A percentile compares a stretch with the other conserved stretches of the same genome.
Evolutionary conservation across 2,329 filamentous ascomycete genomes (phyloP).

Genomic region (Eurotiales sp.): DNA sequence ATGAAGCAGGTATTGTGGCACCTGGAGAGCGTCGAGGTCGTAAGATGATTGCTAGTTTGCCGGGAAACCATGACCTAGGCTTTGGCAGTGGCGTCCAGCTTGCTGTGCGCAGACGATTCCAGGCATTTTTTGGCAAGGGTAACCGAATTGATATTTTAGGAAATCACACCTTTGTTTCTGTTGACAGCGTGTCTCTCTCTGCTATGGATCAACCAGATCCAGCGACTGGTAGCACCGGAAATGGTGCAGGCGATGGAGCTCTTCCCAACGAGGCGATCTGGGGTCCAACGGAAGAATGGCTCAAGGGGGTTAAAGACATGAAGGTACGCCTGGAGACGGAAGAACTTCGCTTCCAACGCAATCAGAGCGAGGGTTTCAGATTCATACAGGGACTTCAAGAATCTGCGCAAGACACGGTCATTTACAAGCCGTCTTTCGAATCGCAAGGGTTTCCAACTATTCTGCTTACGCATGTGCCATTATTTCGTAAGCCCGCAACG

Average conservation of each 20-base stretch:
- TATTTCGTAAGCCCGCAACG: slow-evolving; percentile 77
- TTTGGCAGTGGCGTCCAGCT: slow-evolving; percentile 82
- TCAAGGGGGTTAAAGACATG: slow-evolving; percentile 60
- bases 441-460: slow-evolving; percentile 74
- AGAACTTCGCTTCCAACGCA: slow-evolving; percentile 64
- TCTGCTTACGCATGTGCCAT: slow-evolving; percentile 83
- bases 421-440: slow-evolving; percentile 22
- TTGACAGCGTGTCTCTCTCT: slow-evolving; percentile 85
- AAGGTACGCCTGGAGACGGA: slow-evolving; percentile 67
- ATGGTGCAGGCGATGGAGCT: slow-evolving; percentile 45
- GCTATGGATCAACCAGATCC: slow-evolving; percentile 60
- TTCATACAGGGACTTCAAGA: slow-evolving; percentile 61
- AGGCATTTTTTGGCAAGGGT: slow-evolving; percentile 83
- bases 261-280: slow-evolving; percentile 63
- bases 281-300: slow-evolving; percentile 70
- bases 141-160: slow-evolving; percentile 88
- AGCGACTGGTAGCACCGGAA: slow-evolving; percentile 43
- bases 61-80: slow-evolving; percentile 92
- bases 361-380: slow-evolving; percentile 53
- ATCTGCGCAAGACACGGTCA: slow-evolving; percentile 41
- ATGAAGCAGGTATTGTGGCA: slow-evolving; percentile 53
- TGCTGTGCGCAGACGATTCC: slow-evolving; percentile 76
- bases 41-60: slow-evolving; percentile 78
- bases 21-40: slow-evolving; percentile 62
- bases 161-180: slow-evolving; percentile 91